A percentile compares a stretch with the other conserved stretches of the same genome.
These are phyloP conservation scores for Hansenula sp. DNA, from an alignment of 1,139 yeast species.

Conservation along the genomic window DNA sequence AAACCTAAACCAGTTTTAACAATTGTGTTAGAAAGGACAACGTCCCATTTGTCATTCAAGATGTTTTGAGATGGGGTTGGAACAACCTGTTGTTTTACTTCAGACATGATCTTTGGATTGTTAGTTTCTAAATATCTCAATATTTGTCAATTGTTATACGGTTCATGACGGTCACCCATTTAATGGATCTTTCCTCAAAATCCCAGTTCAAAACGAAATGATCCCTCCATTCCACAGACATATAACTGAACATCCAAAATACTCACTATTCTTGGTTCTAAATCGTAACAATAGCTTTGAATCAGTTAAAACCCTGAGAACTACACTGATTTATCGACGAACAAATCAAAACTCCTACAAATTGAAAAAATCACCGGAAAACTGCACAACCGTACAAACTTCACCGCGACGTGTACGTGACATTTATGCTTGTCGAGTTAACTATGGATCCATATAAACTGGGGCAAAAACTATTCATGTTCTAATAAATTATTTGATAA, in stretches of 20 bases:
- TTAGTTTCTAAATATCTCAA: too few relatives aligned
- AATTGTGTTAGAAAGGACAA: constrained; percentile 87
- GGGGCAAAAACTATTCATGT: background rate
- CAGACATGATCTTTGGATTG: constrained; percentile 23
- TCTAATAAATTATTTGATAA: background rate
- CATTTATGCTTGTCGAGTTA: background rate
- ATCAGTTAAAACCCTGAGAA: too few relatives aligned
- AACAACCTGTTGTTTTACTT: constrained; percentile 21
- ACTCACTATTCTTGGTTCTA: background rate
- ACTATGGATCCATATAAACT: background rate
- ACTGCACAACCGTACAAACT: background rate
- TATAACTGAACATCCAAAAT: background rate
- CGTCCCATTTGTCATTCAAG: constrained; percentile 92
- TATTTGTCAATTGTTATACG: background rate
- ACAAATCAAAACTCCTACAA: background rate
- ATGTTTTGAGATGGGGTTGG: constrained; percentile 62
- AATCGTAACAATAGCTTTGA: too few relatives aligned
- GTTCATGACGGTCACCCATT: too few relatives aligned
- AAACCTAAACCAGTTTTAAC: constrained; percentile 97
- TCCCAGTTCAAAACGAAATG: background rate
- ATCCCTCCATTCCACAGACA: background rate
- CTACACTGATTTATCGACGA: background rate
- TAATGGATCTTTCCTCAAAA: background rate
- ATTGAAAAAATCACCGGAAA: background rate
- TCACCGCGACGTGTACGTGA: background rate